Percentiles rank a stretch among this genome's conserved stretches.
Evolutionary conservation across 2,329 filamentous ascomycete genomes (phyloP).

Genomic region (Verticillium nubilum): DNA sequence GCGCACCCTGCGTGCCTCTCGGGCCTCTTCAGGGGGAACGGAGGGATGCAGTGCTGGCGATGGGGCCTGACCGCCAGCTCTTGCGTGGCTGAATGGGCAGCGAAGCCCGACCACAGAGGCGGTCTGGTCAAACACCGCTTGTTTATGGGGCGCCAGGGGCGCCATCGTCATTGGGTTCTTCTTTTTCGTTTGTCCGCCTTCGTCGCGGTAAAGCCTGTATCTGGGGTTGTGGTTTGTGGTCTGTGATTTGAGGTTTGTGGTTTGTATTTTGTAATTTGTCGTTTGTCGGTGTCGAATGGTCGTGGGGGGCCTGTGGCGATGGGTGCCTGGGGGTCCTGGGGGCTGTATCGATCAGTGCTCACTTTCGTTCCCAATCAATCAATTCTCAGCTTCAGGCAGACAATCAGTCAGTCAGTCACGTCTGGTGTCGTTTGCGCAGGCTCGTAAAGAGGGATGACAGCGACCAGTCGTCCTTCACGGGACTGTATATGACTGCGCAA

Average conservation of each 20-base stretch:
- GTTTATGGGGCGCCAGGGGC: not conserved
- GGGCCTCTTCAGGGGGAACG: too few species aligned
- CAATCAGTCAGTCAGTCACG: not conserved
- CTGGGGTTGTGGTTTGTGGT: too few species aligned
- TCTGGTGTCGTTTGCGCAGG: not conserved
- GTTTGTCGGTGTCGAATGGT: not conserved
- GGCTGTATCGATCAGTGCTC: not conserved
- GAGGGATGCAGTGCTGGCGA: not conserved
- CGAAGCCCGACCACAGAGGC: not conserved
- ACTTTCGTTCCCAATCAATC: not conserved
- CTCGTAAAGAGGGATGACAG: not conserved
- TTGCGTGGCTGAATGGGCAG: not conserved
- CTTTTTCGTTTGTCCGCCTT: not conserved
- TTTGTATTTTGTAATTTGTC: too few species aligned
- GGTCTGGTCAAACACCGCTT: conserved; percentile 1
- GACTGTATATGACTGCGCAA: not conserved
- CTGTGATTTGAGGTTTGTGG: too few species aligned
- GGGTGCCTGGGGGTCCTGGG: not conserved
- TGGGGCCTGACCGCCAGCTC: not conserved
- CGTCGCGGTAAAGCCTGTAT: not conserved
- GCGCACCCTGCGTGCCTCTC: not conserved
- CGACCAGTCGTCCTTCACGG: not conserved
- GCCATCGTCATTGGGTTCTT: not conserved
- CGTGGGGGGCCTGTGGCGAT: not conserved
- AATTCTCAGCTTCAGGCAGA: not conserved